Conservation (phyloP, 129 eudicot genomes). For the Rutidosis leptorrhynchoides region DNA sequence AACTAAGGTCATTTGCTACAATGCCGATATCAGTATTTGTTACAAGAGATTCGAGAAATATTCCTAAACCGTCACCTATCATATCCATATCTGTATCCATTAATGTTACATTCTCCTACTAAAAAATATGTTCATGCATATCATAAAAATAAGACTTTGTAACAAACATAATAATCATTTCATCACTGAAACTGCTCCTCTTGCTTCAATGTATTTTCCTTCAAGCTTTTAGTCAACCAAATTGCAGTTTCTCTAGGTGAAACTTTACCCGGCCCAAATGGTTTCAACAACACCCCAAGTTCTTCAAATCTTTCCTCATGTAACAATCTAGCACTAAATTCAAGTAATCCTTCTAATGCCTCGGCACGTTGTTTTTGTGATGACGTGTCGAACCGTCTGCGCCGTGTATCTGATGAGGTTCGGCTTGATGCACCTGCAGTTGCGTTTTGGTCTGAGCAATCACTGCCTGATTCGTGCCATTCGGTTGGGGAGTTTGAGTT, state of each 20-base stretch:
- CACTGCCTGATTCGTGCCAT: slow-evolving; percentile 49
- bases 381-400: slow-evolving; percentile 64
- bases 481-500: slow-evolving; percentile 38
- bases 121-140: slow-evolving; percentile 25
- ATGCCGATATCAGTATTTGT: slow-evolving; percentile 23
- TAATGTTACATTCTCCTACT: slow-evolving; percentile 21
- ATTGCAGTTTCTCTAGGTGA: slow-evolving; percentile 98
- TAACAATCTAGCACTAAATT: slow-evolving; percentile 84
- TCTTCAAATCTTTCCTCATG: slow-evolving; percentile 83
- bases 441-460: slow-evolving; percentile 73
- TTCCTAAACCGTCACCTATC: slow-evolving; percentile 26
- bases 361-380: slow-evolving; percentile 85
- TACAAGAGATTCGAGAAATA: slow-evolving; percentile 39
- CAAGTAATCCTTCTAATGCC: slow-evolving; percentile 90
- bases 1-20: slow-evolving; percentile 31
- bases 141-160: slow-evolving; percentile 9
- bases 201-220: slow-evolving; percentile 63
- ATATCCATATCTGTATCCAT: slow-evolving; percentile 18
- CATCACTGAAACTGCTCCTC: slow-evolving; percentile 53
- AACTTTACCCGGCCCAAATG: slow-evolving; percentile 92
- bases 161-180: slow-evolving; percentile 7
- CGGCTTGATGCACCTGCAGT: slow-evolving; percentile 89
- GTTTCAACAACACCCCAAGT: slow-evolving; percentile 82
- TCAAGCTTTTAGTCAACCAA: slow-evolving; percentile 89
- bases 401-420: slow-evolving; percentile 65